Conservation (phyloP, 805 yeast genomes). For the Spencermartinsiella europaea region DNA sequence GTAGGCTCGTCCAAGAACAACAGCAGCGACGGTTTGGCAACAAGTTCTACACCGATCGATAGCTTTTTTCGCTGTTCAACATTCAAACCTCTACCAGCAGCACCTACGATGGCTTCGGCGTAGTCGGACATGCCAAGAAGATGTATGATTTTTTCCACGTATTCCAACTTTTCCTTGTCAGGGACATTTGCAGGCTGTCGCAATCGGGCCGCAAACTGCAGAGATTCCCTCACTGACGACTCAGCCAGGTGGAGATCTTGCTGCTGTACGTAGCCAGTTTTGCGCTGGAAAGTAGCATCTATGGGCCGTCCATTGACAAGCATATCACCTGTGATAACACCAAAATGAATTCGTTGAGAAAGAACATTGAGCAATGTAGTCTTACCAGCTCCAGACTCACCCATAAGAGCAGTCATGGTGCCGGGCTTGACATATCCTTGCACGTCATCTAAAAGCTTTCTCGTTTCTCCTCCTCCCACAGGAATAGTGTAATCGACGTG, state of each 20-base stretch:
- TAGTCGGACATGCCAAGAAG: constrained; percentile 64
- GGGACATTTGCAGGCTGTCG: constrained; percentile 63
- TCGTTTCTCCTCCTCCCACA: constrained; percentile 32
- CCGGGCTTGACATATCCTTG: constrained; percentile 79
- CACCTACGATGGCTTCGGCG: constrained; percentile 78
- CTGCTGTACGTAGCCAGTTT: constrained; percentile 74
- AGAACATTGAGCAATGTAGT: constrained; percentile 70
- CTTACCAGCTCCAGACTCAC: constrained; percentile 85
- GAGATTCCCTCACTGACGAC: constrained; percentile 69
- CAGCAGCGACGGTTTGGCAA: constrained; percentile 60
- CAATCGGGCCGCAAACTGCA: constrained; percentile 63
- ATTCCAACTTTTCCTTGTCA: constrained; percentile 52
- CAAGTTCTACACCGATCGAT: constrained; percentile 68
- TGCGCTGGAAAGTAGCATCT: constrained; percentile 63
- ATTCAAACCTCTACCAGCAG: constrained; percentile 64
- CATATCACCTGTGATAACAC: constrained; percentile 61
- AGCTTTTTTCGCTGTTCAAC: constrained; percentile 64
- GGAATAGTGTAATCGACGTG: constrained; percentile 55
- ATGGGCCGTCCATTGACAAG: constrained; percentile 64
- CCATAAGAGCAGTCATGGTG: constrained; percentile 77
- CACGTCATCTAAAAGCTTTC: constrained; percentile 42
- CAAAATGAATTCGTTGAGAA: constrained; percentile 64
- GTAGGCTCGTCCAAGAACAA: constrained; percentile 68
- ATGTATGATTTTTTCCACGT: constrained; percentile 63
- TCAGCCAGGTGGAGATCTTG: constrained; percentile 70